Conservation (phyloP, 2,329 filamentous ascomycete genomes). For the Neonectria coccinea region DNA sequence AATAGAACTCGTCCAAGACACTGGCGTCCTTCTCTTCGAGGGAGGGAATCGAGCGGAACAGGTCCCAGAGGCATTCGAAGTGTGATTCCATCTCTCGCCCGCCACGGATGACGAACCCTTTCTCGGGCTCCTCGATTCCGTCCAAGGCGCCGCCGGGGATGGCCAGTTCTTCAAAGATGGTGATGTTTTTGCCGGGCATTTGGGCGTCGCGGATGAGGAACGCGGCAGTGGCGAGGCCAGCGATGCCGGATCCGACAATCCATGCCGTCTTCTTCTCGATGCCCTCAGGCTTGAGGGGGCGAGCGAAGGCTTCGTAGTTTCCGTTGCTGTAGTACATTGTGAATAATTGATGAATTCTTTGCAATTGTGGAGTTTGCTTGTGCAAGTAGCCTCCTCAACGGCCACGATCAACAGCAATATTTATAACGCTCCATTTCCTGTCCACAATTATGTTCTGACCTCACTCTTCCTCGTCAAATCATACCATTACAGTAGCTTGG, state of each 20-base stretch:
- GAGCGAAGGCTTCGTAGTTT: conserved; percentile 32
- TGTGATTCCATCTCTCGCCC: conserved; percentile 48
- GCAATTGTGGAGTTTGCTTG: not conserved
- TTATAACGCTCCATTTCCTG: not conserved
- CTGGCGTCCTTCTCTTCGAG: conserved; percentile 44
- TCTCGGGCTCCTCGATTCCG: conserved; percentile 29
- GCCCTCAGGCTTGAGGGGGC: conserved; percentile 32
- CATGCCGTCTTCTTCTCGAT: conserved; percentile 31
- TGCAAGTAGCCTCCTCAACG: not conserved
- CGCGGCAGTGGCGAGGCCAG: conserved; percentile 30
- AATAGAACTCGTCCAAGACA: conserved; percentile 49
- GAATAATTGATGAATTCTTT: conserved; percentile 2
- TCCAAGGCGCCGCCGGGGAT: conserved; percentile 29
- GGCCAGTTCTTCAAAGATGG: conserved; percentile 30
- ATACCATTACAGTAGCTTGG: not conserved
- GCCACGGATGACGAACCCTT: conserved; percentile 49
- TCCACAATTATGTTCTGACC: not conserved
- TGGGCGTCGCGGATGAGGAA: conserved; percentile 32
- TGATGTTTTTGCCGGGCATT: conserved; percentile 33
- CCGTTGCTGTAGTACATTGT: conserved; percentile 32
- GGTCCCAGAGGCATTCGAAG: conserved; percentile 45
- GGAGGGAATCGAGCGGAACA: conserved; percentile 47
- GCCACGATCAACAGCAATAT: not conserved
- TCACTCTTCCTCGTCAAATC: conserved; percentile 2
- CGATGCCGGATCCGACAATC: conserved; percentile 31